Percentiles rank a stretch among this genome's conserved stretches.
These are phyloP conservation scores for Marasmius oreades DNA, from an alignment of 1,284 basidiomycete species.

Conservation along the genomic window DNA sequence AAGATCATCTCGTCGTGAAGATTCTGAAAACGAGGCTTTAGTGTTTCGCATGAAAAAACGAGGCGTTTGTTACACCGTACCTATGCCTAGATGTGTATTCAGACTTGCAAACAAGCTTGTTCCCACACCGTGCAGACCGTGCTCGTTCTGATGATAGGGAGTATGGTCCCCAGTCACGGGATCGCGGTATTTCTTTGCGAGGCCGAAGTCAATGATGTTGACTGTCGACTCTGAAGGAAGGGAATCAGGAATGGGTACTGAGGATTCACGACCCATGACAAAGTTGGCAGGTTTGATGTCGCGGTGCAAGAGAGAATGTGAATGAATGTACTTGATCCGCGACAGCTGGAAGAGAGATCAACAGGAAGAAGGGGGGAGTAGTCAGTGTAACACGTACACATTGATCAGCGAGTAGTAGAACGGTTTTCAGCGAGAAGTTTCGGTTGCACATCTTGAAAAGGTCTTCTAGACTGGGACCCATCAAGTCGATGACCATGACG, in stretches of 20 bases:
- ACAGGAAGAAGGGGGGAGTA: conserved; percentile 10
- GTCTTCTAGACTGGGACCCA: conserved; percentile 92
- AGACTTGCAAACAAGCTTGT: conserved; percentile 94
- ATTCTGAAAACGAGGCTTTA: conserved; percentile 44
- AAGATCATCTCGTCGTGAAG: conserved; percentile 87
- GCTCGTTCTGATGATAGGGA: conserved; percentile 88
- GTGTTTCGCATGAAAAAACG: conserved; percentile 1
- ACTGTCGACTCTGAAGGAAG: conserved; percentile 10
- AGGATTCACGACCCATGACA: conserved; percentile 54
- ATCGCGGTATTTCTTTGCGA: conserved; percentile 95
- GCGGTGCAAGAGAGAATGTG: conserved; percentile 78
- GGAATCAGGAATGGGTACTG: conserved; percentile 1
- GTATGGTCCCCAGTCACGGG: conserved; percentile 84
- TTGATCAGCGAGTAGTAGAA: conserved; percentile 89
- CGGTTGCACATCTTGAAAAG: conserved; percentile 95
- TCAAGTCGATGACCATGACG: conserved; percentile 94
- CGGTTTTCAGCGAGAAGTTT: conserved; percentile 90
- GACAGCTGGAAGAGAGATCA: conserved; percentile 47
- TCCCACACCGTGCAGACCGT: conserved; percentile 86
- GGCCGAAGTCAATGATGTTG: conserved; percentile 95
- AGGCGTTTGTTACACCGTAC: conserved; percentile 33
- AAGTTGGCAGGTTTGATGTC: conserved; percentile 98
- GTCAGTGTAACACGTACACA: conserved; percentile 53
- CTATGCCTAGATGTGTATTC: conserved; percentile 91
- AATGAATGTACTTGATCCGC: conserved; percentile 74